Evolutionary conservation across 2,329 filamentous ascomycete species (phyloP), one percentile per base, ranked within the genome.

Genomic region (Pestalotiopsis sp.): DNA sequence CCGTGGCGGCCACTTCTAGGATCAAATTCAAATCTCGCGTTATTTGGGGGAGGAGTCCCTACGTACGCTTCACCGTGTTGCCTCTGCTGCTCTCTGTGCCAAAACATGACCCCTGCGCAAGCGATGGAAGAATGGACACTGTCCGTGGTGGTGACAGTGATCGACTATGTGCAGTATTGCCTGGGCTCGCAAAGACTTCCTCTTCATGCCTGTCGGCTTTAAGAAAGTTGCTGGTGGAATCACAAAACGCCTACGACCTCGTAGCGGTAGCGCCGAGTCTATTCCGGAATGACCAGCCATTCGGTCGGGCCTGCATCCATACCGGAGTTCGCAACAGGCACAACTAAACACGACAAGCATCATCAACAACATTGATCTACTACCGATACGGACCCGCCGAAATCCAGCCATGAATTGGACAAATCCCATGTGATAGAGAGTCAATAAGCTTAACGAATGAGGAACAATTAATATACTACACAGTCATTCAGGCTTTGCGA

Each of bases 21-120:
- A 62, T 62, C 27, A 62, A 31, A 62, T 62, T n/a, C 59, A 52
- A 36, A 62, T 62, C 59, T 62, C 59, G 59, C 59, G 20, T 39
- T 59, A n/a, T 25, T 39, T 39, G 25, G 25, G 41, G 45, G 17
- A 52, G 17, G 45, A 11, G 45, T 52, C 11, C 45, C 45, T 52
- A 52, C 45, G 45, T 52, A n/a, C 20, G 45, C 31, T 52, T 52
- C 45, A 52, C 45, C 20, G 45, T 52, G 45, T 52, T 36, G 31
- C 31, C 31, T 36, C 14, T n/a, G 45, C n/a, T n/a, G 45, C 20
- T 52, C 45, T 52, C 20, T 52, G 45, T 52, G 45, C 45, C 45
- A 52, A 9, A 9, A 17, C 39, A n/a, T n/a, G 13, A 52, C 45
- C 45, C 45, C 45, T 52, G 45, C 45, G 45, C 17, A n/a, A 52